phyloP scores from a whole-genome alignment of 345 rosid genomes.

The Salix koriyanagi region DNA sequence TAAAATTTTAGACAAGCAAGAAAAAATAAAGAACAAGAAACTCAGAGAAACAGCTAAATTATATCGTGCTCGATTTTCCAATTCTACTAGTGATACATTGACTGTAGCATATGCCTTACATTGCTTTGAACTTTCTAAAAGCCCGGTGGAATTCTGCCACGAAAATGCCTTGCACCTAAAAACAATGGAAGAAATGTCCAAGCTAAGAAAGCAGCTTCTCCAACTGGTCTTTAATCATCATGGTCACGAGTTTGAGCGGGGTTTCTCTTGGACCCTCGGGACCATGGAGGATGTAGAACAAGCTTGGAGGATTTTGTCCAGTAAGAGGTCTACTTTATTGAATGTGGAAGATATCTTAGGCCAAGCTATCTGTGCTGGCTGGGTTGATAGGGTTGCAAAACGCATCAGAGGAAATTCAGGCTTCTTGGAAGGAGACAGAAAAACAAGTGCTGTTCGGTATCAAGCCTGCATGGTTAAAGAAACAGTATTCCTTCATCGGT shows the following conservation, averaged over 20 bases:
- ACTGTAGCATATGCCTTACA: slow-evolving; percentile 67
- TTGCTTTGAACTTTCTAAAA: slow-evolving; percentile 56
- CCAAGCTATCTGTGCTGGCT: slow-evolving; percentile 87
- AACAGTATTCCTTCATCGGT: slow-evolving; percentile 66
- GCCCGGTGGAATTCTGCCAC: slow-evolving; percentile 47
- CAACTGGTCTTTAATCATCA: slow-evolving; percentile 58
- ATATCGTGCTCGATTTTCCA: slow-evolving; percentile 57
- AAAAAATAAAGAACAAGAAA: slow-evolving; percentile 51
- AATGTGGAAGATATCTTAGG: slow-evolving; percentile 72
- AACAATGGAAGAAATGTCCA: slow-evolving; percentile 90
- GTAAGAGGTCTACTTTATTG: slow-evolving; percentile 44
- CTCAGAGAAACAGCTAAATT: slow-evolving; percentile 50
- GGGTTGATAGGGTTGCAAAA: slow-evolving; percentile 90
- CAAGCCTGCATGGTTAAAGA: slow-evolving; percentile 69
- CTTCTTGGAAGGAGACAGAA: slow-evolving; percentile 35
- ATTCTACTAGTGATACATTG: slow-evolving; percentile 79
- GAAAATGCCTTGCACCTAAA: slow-evolving; percentile 60
- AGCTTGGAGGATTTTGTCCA: slow-evolving; percentile 56
- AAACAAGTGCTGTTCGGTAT: slow-evolving; percentile 48
- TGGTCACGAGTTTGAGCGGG: slow-evolving; percentile 26
- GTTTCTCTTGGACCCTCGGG: slow-evolving; percentile 78
- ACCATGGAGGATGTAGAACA: slow-evolving; percentile 54
- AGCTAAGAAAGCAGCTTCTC: slow-evolving; percentile 78
- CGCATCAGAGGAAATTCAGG: slow-evolving; percentile 34
- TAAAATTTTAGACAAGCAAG: slow-evolving; percentile 35